These are phyloP conservation scores for Jackrogersella minutella DNA, from an alignment of 495 filamentous ascomycete genomes.

Conservation along the genomic window DNA sequence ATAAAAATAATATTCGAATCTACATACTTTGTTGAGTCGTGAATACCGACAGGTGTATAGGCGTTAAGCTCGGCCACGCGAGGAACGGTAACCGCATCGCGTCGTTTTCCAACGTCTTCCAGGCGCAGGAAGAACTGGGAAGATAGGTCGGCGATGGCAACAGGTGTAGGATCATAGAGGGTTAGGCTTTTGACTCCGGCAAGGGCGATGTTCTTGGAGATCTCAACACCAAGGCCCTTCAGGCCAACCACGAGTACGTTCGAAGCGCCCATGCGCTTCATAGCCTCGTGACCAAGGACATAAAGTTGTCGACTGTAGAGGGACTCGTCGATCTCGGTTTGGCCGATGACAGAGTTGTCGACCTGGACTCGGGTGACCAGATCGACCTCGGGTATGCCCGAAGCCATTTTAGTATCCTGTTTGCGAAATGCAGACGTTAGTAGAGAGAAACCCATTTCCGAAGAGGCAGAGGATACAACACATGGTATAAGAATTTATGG, in stretches of 20 bases:
- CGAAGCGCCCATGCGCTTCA: slow-evolving; percentile 98
- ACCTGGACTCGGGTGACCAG: slow-evolving; percentile 85
- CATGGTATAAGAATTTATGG: not conserved
- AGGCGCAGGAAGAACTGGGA: slow-evolving; percentile 94
- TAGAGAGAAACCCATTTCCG: not conserved
- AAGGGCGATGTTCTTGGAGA: slow-evolving; percentile 98
- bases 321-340: slow-evolving; percentile 88
- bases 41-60: slow-evolving; percentile 87
- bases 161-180: slow-evolving; percentile 83
- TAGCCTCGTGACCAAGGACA: slow-evolving; percentile 97
- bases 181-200: slow-evolving; percentile 88
- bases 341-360: slow-evolving; percentile 65
- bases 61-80: slow-evolving; percentile 94
- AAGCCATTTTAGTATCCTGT: slow-evolving; percentile 52
- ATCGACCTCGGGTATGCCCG: slow-evolving; percentile 58
- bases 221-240: slow-evolving; percentile 95
- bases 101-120: slow-evolving; percentile 90
- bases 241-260: slow-evolving; percentile 93
- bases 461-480: not conserved
- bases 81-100: slow-evolving; percentile 85
- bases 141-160: slow-evolving; percentile 84
- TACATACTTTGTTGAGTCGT: slow-evolving; percentile 61
- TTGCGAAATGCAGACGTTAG: slow-evolving; percentile 22
- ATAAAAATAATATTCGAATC: not conserved
- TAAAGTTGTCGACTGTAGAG: slow-evolving; percentile 98